phyloP scores from a whole-genome alignment of 2,329 filamentous ascomycete genomes.

The Chalara sp. region DNA sequence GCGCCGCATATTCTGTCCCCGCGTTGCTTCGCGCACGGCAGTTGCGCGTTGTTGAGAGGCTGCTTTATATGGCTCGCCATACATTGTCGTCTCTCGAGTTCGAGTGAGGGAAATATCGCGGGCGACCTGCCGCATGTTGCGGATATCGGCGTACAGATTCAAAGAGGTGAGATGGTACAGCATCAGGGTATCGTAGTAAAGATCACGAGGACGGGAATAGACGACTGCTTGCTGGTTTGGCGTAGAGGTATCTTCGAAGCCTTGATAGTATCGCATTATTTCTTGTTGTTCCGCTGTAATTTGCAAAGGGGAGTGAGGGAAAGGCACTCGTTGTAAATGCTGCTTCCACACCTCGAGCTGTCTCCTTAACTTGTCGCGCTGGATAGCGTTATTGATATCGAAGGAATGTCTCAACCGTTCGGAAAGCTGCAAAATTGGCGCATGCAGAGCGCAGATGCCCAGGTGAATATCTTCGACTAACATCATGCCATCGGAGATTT shows the following conservation, averaged over 20 bases:
- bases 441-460: slow-evolving; percentile 18
- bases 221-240: slow-evolving; percentile 12
- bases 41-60: slow-evolving; percentile 15
- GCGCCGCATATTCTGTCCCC: slow-evolving; percentile 24
- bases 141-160: slow-evolving; percentile 30
- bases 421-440: slow-evolving; percentile 13
- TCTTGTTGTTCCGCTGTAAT: slow-evolving; percentile 11
- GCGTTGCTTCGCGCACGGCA: slow-evolving; percentile 25
- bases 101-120: slow-evolving; percentile 7
- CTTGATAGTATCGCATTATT: slow-evolving; percentile 16
- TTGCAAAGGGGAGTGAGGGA: not conserved
- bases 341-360: slow-evolving; percentile 15
- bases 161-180: slow-evolving; percentile 32
- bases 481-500: slow-evolving; percentile 3
- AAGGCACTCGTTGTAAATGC: slow-evolving; percentile 10
- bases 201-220: slow-evolving; percentile 21
- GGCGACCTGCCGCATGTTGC: slow-evolving; percentile 25
- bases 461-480: slow-evolving; percentile 22
- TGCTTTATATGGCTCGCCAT: not conserved
- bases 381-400: slow-evolving; percentile 7
- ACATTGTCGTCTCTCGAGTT: not conserved
- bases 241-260: slow-evolving; percentile 15
- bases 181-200: slow-evolving; percentile 28
- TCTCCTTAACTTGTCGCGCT: slow-evolving; percentile 12
- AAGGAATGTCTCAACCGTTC: not conserved